Conservation (phyloP, 495 filamentous ascomycete genomes). For the Xeromyces bisporus region DNA sequence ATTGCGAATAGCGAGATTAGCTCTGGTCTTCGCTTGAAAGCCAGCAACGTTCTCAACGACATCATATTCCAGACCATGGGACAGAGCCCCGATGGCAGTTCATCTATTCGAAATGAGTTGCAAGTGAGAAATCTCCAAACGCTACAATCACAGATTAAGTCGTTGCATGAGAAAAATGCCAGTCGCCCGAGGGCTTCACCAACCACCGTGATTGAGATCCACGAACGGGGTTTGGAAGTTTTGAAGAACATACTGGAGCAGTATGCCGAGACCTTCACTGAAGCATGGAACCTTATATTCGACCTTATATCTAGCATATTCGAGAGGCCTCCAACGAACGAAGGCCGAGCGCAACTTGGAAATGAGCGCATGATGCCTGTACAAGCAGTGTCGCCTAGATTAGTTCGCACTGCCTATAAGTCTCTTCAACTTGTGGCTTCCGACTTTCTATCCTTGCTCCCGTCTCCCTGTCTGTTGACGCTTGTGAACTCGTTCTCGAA, state of each 20-base stretch:
- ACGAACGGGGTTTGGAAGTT: constrained; percentile 64
- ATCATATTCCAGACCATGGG: constrained; percentile 41
- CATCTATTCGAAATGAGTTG: constrained; percentile 27
- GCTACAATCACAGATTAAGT: constrained; percentile 37
- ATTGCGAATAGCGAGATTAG: constrained; percentile 36
- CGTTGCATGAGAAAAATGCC: constrained; percentile 26
- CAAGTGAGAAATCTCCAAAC: constrained; percentile 57
- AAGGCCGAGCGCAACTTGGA: constrained; percentile 5
- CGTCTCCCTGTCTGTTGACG: constrained; percentile 59
- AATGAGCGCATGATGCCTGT: constrained; percentile 13
- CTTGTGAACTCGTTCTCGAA: constrained; percentile 77
- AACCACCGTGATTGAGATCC: constrained; percentile 56
- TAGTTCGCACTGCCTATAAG: constrained; percentile 71
- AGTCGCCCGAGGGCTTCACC: constrained; percentile 16
- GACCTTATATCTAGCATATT: constrained; percentile 77
- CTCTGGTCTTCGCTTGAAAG: constrained; percentile 49
- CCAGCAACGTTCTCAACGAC: constrained; percentile 58
- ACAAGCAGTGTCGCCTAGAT: constrained; percentile 44
- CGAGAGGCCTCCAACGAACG: constrained; percentile 19
- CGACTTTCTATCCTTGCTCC: constrained; percentile 71
- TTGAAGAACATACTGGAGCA: constrained; percentile 73
- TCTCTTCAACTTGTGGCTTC: constrained; percentile 87
- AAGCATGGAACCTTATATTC: constrained; percentile 75
- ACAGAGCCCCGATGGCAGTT: constrained; percentile 13
- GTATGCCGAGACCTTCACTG: constrained; percentile 64